Evolutionary conservation across 495 filamentous ascomycete genomes (phyloP).

Genomic region (Echria macrotheca): DNA sequence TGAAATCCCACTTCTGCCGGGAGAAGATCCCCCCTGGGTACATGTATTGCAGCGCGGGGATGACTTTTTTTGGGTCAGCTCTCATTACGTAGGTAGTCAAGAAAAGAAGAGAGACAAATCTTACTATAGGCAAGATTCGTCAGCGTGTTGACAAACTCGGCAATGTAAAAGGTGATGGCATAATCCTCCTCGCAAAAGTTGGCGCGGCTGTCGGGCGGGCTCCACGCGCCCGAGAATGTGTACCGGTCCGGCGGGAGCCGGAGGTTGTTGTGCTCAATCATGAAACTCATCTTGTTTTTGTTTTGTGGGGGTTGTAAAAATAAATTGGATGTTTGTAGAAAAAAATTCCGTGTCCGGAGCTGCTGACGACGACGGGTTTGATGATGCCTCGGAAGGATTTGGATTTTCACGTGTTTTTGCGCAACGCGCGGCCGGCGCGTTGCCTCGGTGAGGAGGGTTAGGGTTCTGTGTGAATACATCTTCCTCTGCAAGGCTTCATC

Average conservation of each 20-base stretch:
- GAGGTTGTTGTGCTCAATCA: slow-evolving; percentile 6
- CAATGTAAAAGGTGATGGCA: slow-evolving; percentile 8
- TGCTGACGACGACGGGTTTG: neutral
- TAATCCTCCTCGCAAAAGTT: slow-evolving; percentile 16
- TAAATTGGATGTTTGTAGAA: neutral
- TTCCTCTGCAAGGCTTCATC: too few relatives aligned
- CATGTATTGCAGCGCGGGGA: slow-evolving; percentile 7
- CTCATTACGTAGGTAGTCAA: neutral
- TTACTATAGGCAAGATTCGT: slow-evolving; percentile 12
- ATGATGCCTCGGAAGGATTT: too few relatives aligned
- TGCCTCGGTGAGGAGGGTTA: too few relatives aligned
- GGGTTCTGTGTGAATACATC: too few relatives aligned
- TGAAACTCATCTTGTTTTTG: slow-evolving; percentile 10
- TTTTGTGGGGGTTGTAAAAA: neutral
- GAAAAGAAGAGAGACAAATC: neutral
- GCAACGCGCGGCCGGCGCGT: too few relatives aligned
- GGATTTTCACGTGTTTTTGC: too few relatives aligned
- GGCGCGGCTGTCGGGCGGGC: slow-evolving; percentile 2
- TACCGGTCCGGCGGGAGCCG: neutral
- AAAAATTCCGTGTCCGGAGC: neutral
- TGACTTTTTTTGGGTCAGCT: slow-evolving; percentile 3
- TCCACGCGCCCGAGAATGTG: slow-evolving; percentile 1
- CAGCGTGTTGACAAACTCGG: slow-evolving; percentile 14
- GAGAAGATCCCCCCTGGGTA: slow-evolving; percentile 3
- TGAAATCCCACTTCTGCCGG: slow-evolving; percentile 10